Evolutionary conservation across 352 stramenopile genomes (phyloP), one percentile per base, ranked within the genome.

Genomic region (Pseudoperonospora humuli): DNA sequence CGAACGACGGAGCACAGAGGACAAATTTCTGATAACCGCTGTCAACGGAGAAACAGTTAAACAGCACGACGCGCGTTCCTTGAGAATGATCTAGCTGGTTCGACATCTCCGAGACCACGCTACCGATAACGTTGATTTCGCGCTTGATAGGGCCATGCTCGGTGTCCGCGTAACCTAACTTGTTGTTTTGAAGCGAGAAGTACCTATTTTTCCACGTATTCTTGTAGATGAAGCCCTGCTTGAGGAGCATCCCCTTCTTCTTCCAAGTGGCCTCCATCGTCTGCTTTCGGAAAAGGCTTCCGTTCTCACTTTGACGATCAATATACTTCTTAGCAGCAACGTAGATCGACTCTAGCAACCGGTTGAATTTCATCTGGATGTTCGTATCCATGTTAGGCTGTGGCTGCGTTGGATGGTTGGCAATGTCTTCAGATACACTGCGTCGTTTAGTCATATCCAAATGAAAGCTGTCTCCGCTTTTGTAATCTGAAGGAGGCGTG

Each of bases 181-280:
- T 90, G 67, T 92, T 92, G 50, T 94, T 92, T 48, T 88, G 75
- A 10, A 94, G 46, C 10, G 75, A 92, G 17, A 94, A 88, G 54
- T 72, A 90, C 34, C 88, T 92, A 34, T 70, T 68, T 56, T 90
- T 88, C 82, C 82, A 94, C 41, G 82, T 87, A 59, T 88, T 91
- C 56, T 92, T 92, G 70, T 94, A 92, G 41, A 94, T 86, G 50
- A 91, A 91, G 7, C 79, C 79, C 45, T 94, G 82, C 53, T 94
- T 94, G 5, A 94, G 56, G 17, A 94, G 57, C 54, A 79, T 57
- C 0, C 82, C 82, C 47, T 92, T 92, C 61, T 94, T 94, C 65
- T 94, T 94, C 82, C 82, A 94, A 31, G 79, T 92, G 15, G 82
- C 82, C 36, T 85, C 73, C 17, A 71, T 61, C 10, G 70, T 70